Evolutionary conservation across 768 basidiomycete species (phyloP), one percentile per base, ranked within the genome.

Genomic region (Kwoniella bestiolae): DNA sequence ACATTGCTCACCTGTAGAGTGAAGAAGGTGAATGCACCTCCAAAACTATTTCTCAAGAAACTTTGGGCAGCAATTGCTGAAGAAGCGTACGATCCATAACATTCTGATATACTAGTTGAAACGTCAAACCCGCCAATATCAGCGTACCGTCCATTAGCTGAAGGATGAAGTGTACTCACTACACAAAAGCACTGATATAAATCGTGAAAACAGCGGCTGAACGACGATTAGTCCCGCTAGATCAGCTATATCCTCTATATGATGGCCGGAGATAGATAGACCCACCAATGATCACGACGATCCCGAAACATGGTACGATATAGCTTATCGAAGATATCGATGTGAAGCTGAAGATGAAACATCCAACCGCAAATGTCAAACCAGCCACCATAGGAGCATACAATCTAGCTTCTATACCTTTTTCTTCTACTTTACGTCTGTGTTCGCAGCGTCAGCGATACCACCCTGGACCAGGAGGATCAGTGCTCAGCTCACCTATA

Each of bases 311-410:
- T 25, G 85, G 83, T 0, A 81, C 86, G 41, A 88, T 85, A 90
- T 90, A 91, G 60, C 84, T 85, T 2, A 90, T 82, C 14, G 68
- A 71, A 0, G 84, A 61, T 0, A 63, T 86, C 12, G 87, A 85
- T 3, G 87, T 86, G 87, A 89, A 90, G 0, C 87, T 89, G 69
- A 87, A 91, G 29, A 90, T 86, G 79, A 90, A 85, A 45, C 78
- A 79, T 1, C 81, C 81, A 11, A 76, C 51, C 0, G 77, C 64
- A 28, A 82, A 66, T 5, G 60, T 55, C 26, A 81, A 57, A 16
- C 79, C 79, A 35, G 73, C 76, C 0, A 71, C 56, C 77, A 81
- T 79, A 0, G 79, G 68, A 26, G 59, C 76, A 35, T 76, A 78
- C 18, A 81, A 63, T 16, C 78, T 61, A 5, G 80, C 80, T 58